Percentiles rank a stretch among this genome's conserved stretches.
Evolutionary conservation across 345 rosid species (phyloP).

Genomic region (Trapa incisa): DNA sequence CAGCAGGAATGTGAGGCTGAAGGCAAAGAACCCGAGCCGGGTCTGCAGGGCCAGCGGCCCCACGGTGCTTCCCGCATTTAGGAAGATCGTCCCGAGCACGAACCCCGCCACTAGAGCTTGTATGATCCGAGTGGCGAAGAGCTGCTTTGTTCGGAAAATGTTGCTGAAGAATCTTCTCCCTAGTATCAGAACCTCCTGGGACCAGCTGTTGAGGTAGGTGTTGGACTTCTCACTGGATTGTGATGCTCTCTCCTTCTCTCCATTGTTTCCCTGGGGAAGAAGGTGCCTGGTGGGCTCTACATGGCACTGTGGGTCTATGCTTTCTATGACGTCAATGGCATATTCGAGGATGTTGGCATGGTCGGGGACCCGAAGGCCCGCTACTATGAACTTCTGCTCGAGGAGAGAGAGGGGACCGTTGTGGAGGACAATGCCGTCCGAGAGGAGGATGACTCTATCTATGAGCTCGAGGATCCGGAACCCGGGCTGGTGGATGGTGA

Average conservation of each 20-base stretch:
- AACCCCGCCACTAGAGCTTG: constrained; percentile 66
- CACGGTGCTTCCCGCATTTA: constrained; percentile 39
- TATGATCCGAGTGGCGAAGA: constrained; percentile 49
- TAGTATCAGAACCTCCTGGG: constrained; percentile 48
- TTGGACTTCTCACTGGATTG: constrained; percentile 8
- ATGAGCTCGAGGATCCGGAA: constrained; percentile 66
- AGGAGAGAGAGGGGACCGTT: constrained; percentile 42
- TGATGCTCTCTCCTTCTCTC: constrained; percentile 6
- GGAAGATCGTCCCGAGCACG: constrained; percentile 60
- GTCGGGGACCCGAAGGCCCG: constrained; percentile 44
- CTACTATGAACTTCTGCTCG: constrained; percentile 36
- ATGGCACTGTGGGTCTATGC: constrained; percentile 16
- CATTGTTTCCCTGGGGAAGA: not conserved
- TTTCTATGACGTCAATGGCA: constrained; percentile 37
- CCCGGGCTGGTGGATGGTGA: constrained; percentile 85
- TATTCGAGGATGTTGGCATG: constrained; percentile 74
- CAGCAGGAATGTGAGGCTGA: constrained; percentile 68
- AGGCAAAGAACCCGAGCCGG: constrained; percentile 68
- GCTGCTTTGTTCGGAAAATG: constrained; percentile 68
- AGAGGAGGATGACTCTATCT: constrained; percentile 56
- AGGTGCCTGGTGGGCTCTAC: too few species aligned
- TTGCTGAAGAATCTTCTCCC: constrained; percentile 68
- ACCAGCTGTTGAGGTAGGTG: constrained; percentile 28
- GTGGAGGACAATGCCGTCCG: constrained; percentile 47
- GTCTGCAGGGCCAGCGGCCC: constrained; percentile 27